Base-by-base conservation (phyloP, 1,284 basidiomycete genomes). In the Cutaneotrichosporon cutaneum region DNA sequence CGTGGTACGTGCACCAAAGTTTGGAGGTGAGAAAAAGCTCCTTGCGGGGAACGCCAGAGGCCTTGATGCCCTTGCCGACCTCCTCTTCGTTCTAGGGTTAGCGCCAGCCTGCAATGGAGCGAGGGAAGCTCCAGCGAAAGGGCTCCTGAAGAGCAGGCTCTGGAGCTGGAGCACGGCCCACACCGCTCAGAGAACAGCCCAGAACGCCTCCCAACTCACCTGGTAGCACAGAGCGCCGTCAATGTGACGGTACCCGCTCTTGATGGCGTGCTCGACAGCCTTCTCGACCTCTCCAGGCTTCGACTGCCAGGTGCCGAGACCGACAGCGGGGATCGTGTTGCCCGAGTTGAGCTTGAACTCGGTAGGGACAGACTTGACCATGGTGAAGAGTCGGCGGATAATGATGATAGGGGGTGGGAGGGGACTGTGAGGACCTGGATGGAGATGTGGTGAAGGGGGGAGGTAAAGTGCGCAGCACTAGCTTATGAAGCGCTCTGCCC, bases 231-330 rank as follows among this genome's bases (percentile, higher is more conserved):
- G 69, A 35, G 89, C 90, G 72, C 88, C 87, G 76, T 92, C 90
- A 65, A 92, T 85, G 74, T 90, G 89, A 66, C 86, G 83, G 78
- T 91, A 92, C 8, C 90, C 90, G 50, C 79, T 83, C 67, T 87
- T 88, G 68, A 93, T 76, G 0, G 90, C 90, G 68, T 85, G 84
- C 60, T 84, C 83, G 48, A 93, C 90, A 2, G 89, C 90, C 50
- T 78, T 71, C 22, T 81, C 80, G 30, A 90, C 89, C 70, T 90
- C 85, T 53, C 88, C 87, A 16, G 88, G 82, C 69, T 86, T 84
- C 11, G 88, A 87, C 76, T 90, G 86, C 90, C 89, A 92, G 16
- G 90, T 92, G 21, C 89, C 90, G 52, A 93, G 84, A 24, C 89
- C 90, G 64, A 90, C 76, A 21, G 83, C 82, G 59, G 88, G 89